phyloP scores from a whole-genome alignment of 768 basidiomycete species.

The Ramaria sp. region DNA sequence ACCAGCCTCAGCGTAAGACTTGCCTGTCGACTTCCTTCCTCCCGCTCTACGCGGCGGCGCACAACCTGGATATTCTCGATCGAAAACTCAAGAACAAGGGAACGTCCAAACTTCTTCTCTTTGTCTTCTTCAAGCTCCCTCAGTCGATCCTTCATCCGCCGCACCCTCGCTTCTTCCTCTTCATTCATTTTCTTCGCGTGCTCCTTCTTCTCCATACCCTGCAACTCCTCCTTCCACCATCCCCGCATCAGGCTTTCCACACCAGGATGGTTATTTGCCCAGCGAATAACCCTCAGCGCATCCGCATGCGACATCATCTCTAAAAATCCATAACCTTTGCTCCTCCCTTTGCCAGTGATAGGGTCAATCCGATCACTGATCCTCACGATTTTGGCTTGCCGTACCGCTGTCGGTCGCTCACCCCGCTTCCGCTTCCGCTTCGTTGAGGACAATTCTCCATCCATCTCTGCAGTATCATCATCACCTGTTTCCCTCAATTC shows the following conservation, averaged over 20 bases:
- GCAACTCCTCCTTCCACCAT: slow-evolving; percentile 81
- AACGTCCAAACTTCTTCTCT: slow-evolving; percentile 15
- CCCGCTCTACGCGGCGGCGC: slow-evolving; percentile 53
- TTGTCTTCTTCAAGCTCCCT: slow-evolving; percentile 18
- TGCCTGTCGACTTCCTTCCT: slow-evolving; percentile 27
- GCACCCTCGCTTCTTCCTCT: slow-evolving; percentile 41
- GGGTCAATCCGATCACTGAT: slow-evolving; percentile 84
- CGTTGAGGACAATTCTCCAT: slow-evolving; percentile 23
- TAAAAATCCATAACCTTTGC: slow-evolving; percentile 92
- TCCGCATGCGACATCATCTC: slow-evolving; percentile 85
- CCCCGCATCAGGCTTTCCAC: slow-evolving; percentile 52
- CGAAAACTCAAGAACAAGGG: slow-evolving; percentile 88
- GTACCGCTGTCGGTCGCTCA: slow-evolving; percentile 42
- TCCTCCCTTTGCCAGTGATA: slow-evolving; percentile 75
- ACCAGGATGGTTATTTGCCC: slow-evolving; percentile 84
- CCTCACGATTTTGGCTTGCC: slow-evolving; percentile 88
- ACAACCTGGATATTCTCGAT: slow-evolving; percentile 92
- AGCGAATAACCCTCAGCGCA: slow-evolving; percentile 82
- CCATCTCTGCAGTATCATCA: slow-evolving; percentile 16
- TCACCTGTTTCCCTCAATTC: slow-evolving; percentile 40
- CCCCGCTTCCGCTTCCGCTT: slow-evolving; percentile 22
- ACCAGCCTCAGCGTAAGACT: slow-evolving; percentile 10
- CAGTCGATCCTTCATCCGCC: slow-evolving; percentile 49
- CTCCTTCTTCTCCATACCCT: slow-evolving; percentile 39
- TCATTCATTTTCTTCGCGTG: slow-evolving; percentile 26